A percentile compares a stretch with the other conserved stretches of the same genome.
Evolutionary conservation across 768 basidiomycete genomes (phyloP).

Genomic region (Rhodotorula kratochvilovae): DNA sequence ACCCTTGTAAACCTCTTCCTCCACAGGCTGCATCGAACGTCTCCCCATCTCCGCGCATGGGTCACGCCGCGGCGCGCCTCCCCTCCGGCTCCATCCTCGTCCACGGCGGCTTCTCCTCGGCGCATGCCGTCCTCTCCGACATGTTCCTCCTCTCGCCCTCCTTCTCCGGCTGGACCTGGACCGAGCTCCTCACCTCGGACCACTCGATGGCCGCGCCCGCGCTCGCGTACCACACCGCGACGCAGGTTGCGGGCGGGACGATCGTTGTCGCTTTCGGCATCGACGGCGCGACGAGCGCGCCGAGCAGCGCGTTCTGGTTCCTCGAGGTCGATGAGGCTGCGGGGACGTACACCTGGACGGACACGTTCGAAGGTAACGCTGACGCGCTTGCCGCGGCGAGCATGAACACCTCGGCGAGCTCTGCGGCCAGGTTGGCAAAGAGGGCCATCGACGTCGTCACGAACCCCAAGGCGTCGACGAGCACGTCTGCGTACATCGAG

Average conservation of each 20-base stretch:
- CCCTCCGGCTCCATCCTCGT: conserved; percentile 28
- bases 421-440: not conserved
- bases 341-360: conserved; percentile 22
- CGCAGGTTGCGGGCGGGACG: conserved; percentile 1
- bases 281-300: conserved; percentile 7
- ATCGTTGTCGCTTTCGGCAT: conserved; percentile 40
- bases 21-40: conserved; percentile 1
- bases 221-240: conserved; percentile 36
- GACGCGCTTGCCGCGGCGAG: not conserved
- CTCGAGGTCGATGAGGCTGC: conserved; percentile 25
- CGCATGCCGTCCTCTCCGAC: conserved; percentile 14
- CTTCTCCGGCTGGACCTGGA: conserved; percentile 26
- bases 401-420: not conserved
- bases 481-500: not conserved
- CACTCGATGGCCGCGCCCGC: conserved; percentile 19
- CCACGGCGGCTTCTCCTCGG: conserved; percentile 33
- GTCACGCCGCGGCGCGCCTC: conserved; percentile 29
- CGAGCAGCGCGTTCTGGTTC: conserved; percentile 32
- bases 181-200: conserved; percentile 9
- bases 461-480: conserved; percentile 22
- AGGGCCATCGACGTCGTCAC: conserved; percentile 13
- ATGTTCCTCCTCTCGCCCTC: conserved; percentile 20
- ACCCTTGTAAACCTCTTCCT: not conserved
- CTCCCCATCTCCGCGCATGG: conserved; percentile 34
- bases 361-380: conserved; percentile 18